phyloP scores from a whole-genome alignment of 1,139 yeast species.

The Suhomyces guaymorum region DNA sequence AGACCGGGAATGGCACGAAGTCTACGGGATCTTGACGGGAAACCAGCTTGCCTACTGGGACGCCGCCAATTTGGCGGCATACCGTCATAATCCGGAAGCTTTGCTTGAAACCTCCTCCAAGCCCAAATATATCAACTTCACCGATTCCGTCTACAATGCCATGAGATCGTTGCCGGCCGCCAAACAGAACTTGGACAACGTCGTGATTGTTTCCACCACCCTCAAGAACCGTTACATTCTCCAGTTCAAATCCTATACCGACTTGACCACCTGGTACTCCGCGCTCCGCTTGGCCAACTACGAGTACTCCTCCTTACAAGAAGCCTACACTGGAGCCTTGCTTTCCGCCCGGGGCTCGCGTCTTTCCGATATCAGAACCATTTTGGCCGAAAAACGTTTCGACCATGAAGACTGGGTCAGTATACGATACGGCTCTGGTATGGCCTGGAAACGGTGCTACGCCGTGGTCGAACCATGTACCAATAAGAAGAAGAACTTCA shows the following conservation, averaged over 20 bases:
- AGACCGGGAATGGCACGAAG: conserved; percentile 87
- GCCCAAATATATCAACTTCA: conserved; percentile 88
- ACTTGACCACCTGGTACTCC: conserved; percentile 68
- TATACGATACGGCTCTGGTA: conserved; percentile 92
- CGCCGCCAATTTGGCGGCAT: conserved; percentile 68
- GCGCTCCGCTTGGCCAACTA: conserved; percentile 78
- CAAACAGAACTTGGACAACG: conserved; percentile 67
- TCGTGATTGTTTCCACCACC: conserved; percentile 86
- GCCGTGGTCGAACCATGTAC: conserved; percentile 82
- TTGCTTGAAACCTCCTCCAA: conserved; percentile 58
- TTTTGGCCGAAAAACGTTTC: conserved; percentile 81
- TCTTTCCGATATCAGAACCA: conserved; percentile 80
- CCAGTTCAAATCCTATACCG: conserved; percentile 65
- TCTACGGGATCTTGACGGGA: conserved; percentile 87
- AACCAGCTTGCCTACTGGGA: conserved; percentile 93
- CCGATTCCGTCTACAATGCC: conserved; percentile 87
- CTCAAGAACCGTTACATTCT: conserved; percentile 81
- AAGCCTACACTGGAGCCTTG: conserved; percentile 93
- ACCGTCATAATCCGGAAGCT: conserved; percentile 49
- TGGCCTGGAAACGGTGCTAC: conserved; percentile 96
- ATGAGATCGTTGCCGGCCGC: conserved; percentile 62
- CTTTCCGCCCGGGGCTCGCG: conserved; percentile 85
- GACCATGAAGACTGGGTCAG: conserved; percentile 94
- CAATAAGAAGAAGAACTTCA: conserved; percentile 43
- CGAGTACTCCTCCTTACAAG: conserved; percentile 82